These are phyloP conservation scores for Leishmania aethiopica DNA, from an alignment of 208 protist genomes.

Conservation along the genomic window DNA sequence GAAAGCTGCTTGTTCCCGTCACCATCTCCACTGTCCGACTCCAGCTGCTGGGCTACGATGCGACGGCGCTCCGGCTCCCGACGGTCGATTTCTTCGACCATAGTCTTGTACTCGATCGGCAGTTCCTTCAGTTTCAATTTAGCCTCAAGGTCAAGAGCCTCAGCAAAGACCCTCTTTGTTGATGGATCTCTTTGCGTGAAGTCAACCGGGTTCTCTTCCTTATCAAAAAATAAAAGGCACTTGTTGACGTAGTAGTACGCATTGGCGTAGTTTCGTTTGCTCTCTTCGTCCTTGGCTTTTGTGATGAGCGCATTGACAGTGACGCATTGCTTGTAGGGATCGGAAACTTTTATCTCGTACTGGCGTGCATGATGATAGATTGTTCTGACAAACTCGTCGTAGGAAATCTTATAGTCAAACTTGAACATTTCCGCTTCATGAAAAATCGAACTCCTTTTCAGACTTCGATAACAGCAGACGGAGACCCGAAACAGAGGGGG, in stretches of 20 bases:
- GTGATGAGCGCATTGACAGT: constrained; percentile 29
- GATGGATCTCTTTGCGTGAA: constrained; percentile 13
- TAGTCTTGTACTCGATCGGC: constrained; percentile 28
- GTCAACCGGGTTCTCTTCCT: constrained; percentile 28
- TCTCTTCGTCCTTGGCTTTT: constrained; percentile 21
- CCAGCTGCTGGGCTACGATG: constrained; percentile 42
- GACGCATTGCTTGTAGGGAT: constrained; percentile 22
- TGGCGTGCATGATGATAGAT: constrained; percentile 56
- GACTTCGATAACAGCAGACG: too few relatives aligned
- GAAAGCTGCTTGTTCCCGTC: neutral
- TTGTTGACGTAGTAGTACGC: constrained; percentile 57
- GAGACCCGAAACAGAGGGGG: neutral
- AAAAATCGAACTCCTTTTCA: neutral
- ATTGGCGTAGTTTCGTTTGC: constrained; percentile 30
- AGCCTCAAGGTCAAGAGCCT: constrained; percentile 34
- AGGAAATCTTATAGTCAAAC: constrained; percentile 55
- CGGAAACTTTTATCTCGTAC: constrained; percentile 26
- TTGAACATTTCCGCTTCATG: constrained; percentile 35
- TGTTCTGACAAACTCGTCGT: constrained; percentile 52
- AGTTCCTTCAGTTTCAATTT: constrained; percentile 33
- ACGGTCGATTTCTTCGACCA: constrained; percentile 40
- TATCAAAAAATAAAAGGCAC: constrained; percentile 58
- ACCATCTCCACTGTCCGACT: constrained; percentile 11
- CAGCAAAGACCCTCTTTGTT: constrained; percentile 20
- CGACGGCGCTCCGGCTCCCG: constrained; percentile 35